phyloP scores from a whole-genome alignment of 768 basidiomycete species.

The Hericium alpestre region DNA sequence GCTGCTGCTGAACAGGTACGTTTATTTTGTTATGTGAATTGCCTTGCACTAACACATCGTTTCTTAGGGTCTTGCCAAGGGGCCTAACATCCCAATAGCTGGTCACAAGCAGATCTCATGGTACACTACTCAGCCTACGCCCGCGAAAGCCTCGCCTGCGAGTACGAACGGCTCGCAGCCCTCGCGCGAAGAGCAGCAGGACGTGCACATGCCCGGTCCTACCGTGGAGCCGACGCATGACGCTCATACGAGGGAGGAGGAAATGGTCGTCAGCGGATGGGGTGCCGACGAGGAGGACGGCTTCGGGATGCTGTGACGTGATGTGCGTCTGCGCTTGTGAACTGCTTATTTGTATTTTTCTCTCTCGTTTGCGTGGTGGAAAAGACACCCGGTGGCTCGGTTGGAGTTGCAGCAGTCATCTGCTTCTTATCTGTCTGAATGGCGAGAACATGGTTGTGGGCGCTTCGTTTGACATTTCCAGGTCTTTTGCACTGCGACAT shows the following conservation, averaged over 20 bases:
- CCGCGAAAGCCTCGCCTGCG: conserved; percentile 10
- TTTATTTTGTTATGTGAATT: conserved; percentile 3
- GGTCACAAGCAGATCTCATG: conserved; percentile 61
- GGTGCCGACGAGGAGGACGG: conserved; percentile 56
- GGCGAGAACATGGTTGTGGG: too few relatives aligned
- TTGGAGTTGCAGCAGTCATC: not conserved
- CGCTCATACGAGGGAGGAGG: conserved; percentile 38
- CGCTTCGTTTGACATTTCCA: too few relatives aligned
- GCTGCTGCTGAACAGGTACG: conserved; percentile 68
- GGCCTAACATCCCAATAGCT: conserved; percentile 51
- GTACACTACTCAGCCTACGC: conserved; percentile 32
- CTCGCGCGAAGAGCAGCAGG: not conserved
- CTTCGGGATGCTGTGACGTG: conserved; percentile 52
- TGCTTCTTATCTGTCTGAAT: not conserved
- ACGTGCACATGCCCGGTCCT: conserved; percentile 15
- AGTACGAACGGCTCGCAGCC: conserved; percentile 15
- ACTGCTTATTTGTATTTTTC: conserved; percentile 8
- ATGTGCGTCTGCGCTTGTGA: not conserved
- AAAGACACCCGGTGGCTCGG: not conserved
- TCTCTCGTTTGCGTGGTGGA: not conserved
- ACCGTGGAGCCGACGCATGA: not conserved
- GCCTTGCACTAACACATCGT: not conserved
- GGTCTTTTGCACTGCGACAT: too few relatives aligned
- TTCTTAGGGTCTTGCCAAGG: conserved; percentile 60
- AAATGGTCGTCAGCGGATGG: conserved; percentile 58